A percentile compares a stretch with the other conserved stretches of the same genome.
These are phyloP conservation scores for Passalora sequoiae DNA, from an alignment of 2,329 filamentous ascomycete species.

Conservation along the genomic window DNA sequence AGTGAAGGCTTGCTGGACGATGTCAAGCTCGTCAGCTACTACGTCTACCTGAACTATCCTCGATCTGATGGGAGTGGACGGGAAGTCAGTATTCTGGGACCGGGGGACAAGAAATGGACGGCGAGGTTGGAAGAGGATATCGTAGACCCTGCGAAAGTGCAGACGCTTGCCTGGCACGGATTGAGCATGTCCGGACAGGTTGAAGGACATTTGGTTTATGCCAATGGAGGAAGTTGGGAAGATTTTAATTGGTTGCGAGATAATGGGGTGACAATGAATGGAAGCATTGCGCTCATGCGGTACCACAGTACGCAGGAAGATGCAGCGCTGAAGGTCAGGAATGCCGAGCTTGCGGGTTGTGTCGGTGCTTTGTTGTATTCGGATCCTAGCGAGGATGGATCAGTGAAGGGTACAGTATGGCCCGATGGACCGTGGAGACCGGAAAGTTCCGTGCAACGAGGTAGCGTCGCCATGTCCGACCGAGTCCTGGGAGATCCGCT, in stretches of 20 bases:
- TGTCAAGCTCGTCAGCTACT: constrained; percentile 63
- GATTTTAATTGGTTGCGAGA: constrained; percentile 73
- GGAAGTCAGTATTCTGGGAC: constrained; percentile 72
- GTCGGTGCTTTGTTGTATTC: constrained; percentile 87
- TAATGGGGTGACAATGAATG: constrained; percentile 66
- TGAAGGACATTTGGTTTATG: constrained; percentile 80
- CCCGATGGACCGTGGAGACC: constrained; percentile 78
- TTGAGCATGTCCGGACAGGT: constrained; percentile 83
- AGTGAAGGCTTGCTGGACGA: constrained; percentile 62
- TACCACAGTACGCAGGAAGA: constrained; percentile 72
- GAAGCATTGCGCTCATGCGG: constrained; percentile 77
- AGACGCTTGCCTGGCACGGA: constrained; percentile 80
- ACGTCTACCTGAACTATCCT: constrained; percentile 89
- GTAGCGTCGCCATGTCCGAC: constrained; percentile 71
- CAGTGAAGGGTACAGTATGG: constrained; percentile 59
- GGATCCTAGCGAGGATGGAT: constrained; percentile 76
- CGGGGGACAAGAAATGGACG: constrained; percentile 63
- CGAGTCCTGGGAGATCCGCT: constrained; percentile 88
- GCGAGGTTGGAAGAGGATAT: constrained; percentile 78
- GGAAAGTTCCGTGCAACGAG: constrained; percentile 74
- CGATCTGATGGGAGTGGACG: constrained; percentile 68
- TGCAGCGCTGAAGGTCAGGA: constrained; percentile 76
- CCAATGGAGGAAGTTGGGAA: constrained; percentile 79
- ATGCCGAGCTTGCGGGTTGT: constrained; percentile 80
- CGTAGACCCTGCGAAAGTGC: constrained; percentile 57